A percentile compares a stretch with the other conserved stretches of the same genome.
phyloP scores from a whole-genome alignment of 805 yeast species.

The Wickerhamomyces xylosicus region DNA sequence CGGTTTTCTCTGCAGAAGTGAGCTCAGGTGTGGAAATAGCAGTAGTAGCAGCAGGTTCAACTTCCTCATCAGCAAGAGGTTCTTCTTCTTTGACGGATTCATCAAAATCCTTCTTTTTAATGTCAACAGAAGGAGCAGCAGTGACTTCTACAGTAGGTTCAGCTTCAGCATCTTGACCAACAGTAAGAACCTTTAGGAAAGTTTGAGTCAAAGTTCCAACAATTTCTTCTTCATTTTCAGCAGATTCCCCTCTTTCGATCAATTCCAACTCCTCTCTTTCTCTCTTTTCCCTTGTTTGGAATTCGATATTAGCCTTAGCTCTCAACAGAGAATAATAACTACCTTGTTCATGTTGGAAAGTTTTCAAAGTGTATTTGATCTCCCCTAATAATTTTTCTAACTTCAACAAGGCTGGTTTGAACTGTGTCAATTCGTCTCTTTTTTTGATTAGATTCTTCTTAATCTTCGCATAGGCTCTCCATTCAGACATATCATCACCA shows the following conservation, averaged over 20 bases:
- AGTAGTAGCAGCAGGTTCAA: neutral
- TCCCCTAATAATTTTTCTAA: conserved; percentile 24
- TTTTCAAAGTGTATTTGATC: conserved; percentile 30
- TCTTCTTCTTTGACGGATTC: neutral
- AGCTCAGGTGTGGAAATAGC: too few relatives aligned
- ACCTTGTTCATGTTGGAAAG: conserved; percentile 48
- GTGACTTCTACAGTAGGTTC: conserved; percentile 1
- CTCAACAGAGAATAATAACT: conserved; percentile 47
- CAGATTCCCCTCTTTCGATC: conserved; percentile 7
- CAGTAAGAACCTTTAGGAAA: conserved; percentile 8
- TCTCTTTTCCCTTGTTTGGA: conserved; percentile 41
- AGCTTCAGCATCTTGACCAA: conserved; percentile 4
- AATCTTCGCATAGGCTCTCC: conserved; percentile 50
- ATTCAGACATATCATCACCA: conserved; percentile 32
- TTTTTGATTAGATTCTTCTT: conserved; percentile 44
- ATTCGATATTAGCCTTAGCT: conserved; percentile 47
- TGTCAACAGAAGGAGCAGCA: neutral
- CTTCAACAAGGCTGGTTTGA: conserved; percentile 21
- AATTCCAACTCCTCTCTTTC: conserved; percentile 21
- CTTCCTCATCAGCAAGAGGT: neutral
- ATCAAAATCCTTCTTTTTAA: too few relatives aligned
- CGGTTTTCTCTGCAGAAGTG: neutral
- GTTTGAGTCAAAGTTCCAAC: conserved; percentile 9
- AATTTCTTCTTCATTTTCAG: conserved; percentile 6
- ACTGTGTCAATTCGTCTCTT: conserved; percentile 39